A percentile compares a stretch with the other conserved stretches of the same genome.
Conservation (phyloP, 2,329 filamentous ascomycete species). For the Diaporthe amygdali region DNA sequence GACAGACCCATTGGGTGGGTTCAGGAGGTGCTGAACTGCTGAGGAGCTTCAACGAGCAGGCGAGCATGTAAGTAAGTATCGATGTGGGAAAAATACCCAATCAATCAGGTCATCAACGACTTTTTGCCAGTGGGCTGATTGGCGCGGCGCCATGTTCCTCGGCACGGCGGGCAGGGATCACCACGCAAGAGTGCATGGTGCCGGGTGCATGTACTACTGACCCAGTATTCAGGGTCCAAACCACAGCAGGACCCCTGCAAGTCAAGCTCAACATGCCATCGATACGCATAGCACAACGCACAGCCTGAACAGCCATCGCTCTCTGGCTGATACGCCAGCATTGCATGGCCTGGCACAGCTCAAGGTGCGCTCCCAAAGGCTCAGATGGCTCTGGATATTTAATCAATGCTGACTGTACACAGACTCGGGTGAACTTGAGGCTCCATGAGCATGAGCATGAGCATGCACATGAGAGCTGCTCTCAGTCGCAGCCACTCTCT, state of each 20-base stretch:
- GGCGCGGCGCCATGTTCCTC: constrained; percentile 3
- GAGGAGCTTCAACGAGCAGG: not conserved
- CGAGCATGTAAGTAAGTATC: not conserved
- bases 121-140: constrained; percentile 22
- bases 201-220: too few species aligned
- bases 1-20: not conserved
- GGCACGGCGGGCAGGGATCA: constrained; percentile 7
- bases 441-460: not conserved
- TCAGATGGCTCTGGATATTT: too few species aligned
- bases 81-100: not conserved
- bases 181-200: not conserved
- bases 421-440: not conserved
- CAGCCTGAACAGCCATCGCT: not conserved
- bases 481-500: not conserved
- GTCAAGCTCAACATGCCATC: not conserved
- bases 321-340: not conserved
- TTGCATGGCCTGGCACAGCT: not conserved
- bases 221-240: not conserved
- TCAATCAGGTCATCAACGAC: constrained; percentile 23
- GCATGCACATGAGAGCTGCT: not conserved
- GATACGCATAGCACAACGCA: not conserved
- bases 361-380: not conserved
- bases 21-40: not conserved
- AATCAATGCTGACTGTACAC: not conserved
- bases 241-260: not conserved